Evolutionary conservation across 2,329 filamentous ascomycete genomes (phyloP), one percentile per base, ranked within the genome.

Genomic region (Pseudovirgaria hyperparasitica): DNA sequence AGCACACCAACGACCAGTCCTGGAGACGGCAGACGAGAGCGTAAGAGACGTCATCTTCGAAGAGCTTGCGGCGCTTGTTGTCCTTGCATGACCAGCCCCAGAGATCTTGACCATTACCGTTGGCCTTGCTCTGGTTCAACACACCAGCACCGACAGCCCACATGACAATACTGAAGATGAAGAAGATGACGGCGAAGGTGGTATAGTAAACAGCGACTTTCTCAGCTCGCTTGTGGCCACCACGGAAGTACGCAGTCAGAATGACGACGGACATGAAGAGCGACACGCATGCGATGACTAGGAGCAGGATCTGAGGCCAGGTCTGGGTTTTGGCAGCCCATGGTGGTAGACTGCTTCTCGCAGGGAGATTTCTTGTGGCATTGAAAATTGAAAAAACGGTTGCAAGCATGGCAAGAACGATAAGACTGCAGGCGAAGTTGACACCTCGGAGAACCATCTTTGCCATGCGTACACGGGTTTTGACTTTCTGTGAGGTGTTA

Each of bases 21-120:
- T 81, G 76, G 45, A 98, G 72, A 44, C 87, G 79, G 63, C 90
- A 98, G 40, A 96, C 70, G 26, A 98, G 76, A 15, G 73, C 73
- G 57, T 96, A 98, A 57, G 90, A 68, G 42, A 98, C 71, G 44
- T 90, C 76, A 30, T 86, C 65, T 35, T 72, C 51, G 53, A 87
- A 96, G 28, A 93, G 61, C 26, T 84, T 58, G 29, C 76, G 63
- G 34, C 87, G 76, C 38, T 76, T 73, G 54, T 94, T 96, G 45
- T 92, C 70, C 31, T 86, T 78, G 55, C 90, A 98, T n/a, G 84
- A 74, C 90, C 90, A 98, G 33, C 87, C 86, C 90, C 90, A 98
- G 56, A 98, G 72, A 55, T 98, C 90, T 55, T 93, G 74, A 46
- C 80, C 81, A 38, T 72, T 61, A 47, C 72, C 72, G 48, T 69